Evolutionary conservation across 2,329 filamentous ascomycete species (phyloP), one percentile per base, ranked within the genome.

Genomic region (Colletotrichum nymphaeae): DNA sequence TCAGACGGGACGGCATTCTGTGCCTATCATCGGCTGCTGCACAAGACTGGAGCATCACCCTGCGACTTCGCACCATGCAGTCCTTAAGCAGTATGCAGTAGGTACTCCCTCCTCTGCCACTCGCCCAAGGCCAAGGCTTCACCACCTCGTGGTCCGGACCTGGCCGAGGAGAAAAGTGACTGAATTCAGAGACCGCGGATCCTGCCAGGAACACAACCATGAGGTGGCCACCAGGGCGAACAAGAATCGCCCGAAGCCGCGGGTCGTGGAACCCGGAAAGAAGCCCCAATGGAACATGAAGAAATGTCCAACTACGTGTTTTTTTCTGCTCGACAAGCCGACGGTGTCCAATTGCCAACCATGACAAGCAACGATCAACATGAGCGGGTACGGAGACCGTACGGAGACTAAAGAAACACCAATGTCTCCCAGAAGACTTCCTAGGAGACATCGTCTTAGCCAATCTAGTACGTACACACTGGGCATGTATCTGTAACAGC

Each of bases 131-230:
- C 46, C 49, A 60, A 55, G 49, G 56, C 49, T 35, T 68, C 32
- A 19, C 30, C 42, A 46, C 56, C 22, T n/a, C 12, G 64, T 68
- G 35, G 28, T n/a, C 52, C 64, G 28, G 49, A 37, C 66, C 35
- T 69, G 58, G 32, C 37, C 69, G 37, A 69, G 58, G 30, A 58
- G 59, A 69, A 9, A 69, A 32, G 16, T 69, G 65, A 59, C 42
- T 46, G 55, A 69, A 69, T 42, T 16, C 37, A 42, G 26, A 62
- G 46, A 42, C 32, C 37, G 69, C 53, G n/a, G 37, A 72, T 64
- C 69, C 60, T 72, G 69, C 30, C 65, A 72, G 69, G 65, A 46
- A 69, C 65, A 59, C 37, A 42, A 42, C 14, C 37, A 7, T 42
- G 37, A 42, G 14, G 37, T 42, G 35, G 5, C n/a, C 58, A 42